Evolutionary conservation across 129 eudicot species (phyloP).

Genomic region (Flaveria robusta): DNA sequence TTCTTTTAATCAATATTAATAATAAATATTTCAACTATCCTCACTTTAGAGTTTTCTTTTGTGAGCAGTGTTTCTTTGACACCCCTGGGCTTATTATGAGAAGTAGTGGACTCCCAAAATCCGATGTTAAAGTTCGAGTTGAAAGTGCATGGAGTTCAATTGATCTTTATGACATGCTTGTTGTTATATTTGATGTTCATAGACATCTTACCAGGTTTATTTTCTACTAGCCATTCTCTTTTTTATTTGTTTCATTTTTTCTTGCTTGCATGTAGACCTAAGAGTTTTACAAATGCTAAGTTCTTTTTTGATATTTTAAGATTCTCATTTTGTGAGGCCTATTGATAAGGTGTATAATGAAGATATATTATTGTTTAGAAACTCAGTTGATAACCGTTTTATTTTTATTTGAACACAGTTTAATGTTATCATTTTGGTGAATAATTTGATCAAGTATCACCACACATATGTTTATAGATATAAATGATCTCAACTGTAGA

Average conservation of each 20-base stretch:
- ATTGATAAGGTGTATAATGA: not conserved
- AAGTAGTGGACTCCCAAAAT: constrained; percentile 67
- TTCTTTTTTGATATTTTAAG: not conserved
- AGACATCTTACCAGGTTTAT: constrained; percentile 89
- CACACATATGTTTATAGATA: not conserved
- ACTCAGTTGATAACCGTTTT: not conserved
- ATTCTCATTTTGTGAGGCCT: constrained; percentile 11
- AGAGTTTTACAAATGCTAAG: not conserved
- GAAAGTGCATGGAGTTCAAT: constrained; percentile 85
- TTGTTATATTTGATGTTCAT: constrained; percentile 90
- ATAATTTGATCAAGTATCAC: not conserved
- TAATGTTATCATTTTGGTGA: not conserved
- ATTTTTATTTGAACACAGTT: not conserved
- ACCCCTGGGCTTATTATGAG: constrained; percentile 91
- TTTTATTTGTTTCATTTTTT: not conserved
- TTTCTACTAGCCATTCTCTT: constrained; percentile 15
- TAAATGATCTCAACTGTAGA: not conserved
- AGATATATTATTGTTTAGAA: not conserved
- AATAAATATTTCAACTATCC: constrained; percentile 7
- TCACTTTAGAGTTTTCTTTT: constrained; percentile 26
- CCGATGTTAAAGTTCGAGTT: constrained; percentile 73
- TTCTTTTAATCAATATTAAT: constrained; percentile 2
- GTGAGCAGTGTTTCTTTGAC: constrained; percentile 92
- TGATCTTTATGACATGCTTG: constrained; percentile 67
- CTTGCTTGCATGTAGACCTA: not conserved